phyloP scores from a whole-genome alignment of 331 rosid genomes.

The Malus hybrid region DNA sequence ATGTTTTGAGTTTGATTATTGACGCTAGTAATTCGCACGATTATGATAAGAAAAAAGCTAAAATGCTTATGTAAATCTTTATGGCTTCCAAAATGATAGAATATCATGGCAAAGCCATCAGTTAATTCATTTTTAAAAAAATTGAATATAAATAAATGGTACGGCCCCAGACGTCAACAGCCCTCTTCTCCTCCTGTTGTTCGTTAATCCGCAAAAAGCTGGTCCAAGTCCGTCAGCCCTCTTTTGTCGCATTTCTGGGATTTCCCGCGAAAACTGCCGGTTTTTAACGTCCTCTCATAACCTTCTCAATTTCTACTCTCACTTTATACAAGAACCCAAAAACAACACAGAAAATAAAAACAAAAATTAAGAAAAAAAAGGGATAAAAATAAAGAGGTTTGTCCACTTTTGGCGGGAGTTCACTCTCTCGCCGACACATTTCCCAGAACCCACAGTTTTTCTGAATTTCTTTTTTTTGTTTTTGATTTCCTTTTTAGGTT shows the following conservation, averaged over 20 bases:
- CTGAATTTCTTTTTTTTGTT: no score
- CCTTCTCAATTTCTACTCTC: background rate
- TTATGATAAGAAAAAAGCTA: fast-evolving
- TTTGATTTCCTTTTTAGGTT: no score
- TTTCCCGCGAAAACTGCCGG: conserved; percentile 46
- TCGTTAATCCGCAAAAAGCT: conserved; percentile 24
- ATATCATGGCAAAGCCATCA: fast-evolving
- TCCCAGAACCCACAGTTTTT: background rate
- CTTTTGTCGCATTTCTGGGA: conserved; percentile 29
- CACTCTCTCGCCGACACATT: conserved; percentile 25
- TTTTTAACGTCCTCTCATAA: conserved; percentile 7
- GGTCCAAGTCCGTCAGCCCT: background rate
- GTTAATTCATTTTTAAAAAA: fast-evolving
- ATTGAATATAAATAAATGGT: background rate
- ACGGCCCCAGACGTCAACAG: background rate
- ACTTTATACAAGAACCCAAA: background rate
- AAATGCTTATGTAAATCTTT: no score
- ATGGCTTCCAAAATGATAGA: fast-evolving
- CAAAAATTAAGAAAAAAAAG: background rate
- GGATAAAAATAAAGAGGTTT: background rate
- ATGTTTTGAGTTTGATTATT: no score
- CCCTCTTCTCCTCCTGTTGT: background rate
- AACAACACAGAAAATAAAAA: background rate
- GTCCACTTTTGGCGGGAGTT: conserved; percentile 26
- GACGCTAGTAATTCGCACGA: fast-evolving